Evolutionary conservation across 2,329 filamentous ascomycete genomes (phyloP), one percentile per base, ranked within the genome.

Genomic region (Fusarium abutilonis): DNA sequence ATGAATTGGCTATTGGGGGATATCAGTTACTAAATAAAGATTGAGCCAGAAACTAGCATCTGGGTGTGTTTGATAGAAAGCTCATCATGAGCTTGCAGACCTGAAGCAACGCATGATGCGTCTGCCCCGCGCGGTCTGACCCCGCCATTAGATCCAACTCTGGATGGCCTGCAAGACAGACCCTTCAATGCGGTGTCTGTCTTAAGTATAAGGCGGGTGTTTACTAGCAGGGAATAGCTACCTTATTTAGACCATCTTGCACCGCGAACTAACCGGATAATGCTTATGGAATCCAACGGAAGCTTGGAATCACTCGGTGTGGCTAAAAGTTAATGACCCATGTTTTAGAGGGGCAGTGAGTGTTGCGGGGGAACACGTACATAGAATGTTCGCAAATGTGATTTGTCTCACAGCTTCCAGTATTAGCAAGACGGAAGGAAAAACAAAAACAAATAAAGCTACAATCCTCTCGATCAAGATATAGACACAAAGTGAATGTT

Each of bases 241-340:
- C 3, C 31, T 34, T 34, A 36, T 28, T 3, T 32, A 43, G 29
- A 11, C 6, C 23, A 29, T 13, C 31, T n/a, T 34, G 31, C 42
- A 49, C n/a, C 17, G 8, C n/a, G 5, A 29, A 28, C 41, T 45
- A 48, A 26, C 34, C 46, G 15, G 11, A 51, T 34, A 17, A 43
- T 23, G 31, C 38, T 29, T 40, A 55, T 66, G 15, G 59, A 52
- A 64, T 52, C 43, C 35, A 60, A 56, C 43, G 41, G 61, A 64
- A 64, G 42, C 35, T 40, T 48, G 23, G 31, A 48, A 57, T 38
- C 32, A 46, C 31, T 32, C 36, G 38, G 52, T 17, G n/a, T 28
- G 14, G 9, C 13, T 39, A 10, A 23, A 38, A 8, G 38, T 36
- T 6, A 34, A n/a, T 51, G 44, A 41, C 47, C 48, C 47, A 60